A percentile compares a stretch with the other conserved stretches of the same genome.
These are phyloP conservation scores for Graphiopsis chlorocephala DNA, from an alignment of 2,329 filamentous ascomycete genomes.

Conservation along the genomic window DNA sequence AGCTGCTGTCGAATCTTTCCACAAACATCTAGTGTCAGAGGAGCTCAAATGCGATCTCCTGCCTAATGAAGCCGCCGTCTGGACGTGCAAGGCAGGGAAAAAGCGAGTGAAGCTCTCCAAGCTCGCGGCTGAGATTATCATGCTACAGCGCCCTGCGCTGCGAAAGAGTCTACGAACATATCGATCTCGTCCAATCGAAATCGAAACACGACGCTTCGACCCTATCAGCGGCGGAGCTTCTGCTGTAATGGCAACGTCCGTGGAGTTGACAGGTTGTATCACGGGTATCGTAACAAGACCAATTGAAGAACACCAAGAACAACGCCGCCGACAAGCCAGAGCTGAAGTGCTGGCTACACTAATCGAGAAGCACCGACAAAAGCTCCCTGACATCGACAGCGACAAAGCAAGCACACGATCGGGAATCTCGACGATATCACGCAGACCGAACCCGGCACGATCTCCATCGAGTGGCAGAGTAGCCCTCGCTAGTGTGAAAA, in stretches of 20 bases:
- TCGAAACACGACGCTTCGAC: background rate
- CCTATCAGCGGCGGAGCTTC: background rate
- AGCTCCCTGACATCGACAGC: background rate
- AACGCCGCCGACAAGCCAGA: background rate
- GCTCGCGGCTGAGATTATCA: background rate
- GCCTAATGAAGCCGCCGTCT: slow-evolving; percentile 66
- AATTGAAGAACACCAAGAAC: background rate
- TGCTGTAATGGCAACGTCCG: background rate
- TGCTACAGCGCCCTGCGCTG: background rate
- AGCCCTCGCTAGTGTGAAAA: slow-evolving; percentile 66
- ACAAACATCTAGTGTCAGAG: slow-evolving; percentile 55
- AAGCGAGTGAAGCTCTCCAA: background rate
- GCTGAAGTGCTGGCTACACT: background rate
- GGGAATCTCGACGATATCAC: slow-evolving; percentile 51
- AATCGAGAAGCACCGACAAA: background rate
- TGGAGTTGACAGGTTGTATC: background rate
- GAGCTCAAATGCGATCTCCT: slow-evolving; percentile 65
- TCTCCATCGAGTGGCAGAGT: slow-evolving; percentile 68
- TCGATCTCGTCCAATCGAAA: slow-evolving; percentile 71
- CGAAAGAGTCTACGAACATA: slow-evolving; percentile 40
- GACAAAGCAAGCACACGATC: background rate
- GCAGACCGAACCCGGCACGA: slow-evolving; percentile 56
- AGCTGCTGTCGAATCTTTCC: slow-evolving; percentile 42
- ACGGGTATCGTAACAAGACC: background rate
- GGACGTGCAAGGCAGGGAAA: background rate